Conservation (phyloP, 1,284 basidiomycete species). For the Pseudozyma sp. region DNA sequence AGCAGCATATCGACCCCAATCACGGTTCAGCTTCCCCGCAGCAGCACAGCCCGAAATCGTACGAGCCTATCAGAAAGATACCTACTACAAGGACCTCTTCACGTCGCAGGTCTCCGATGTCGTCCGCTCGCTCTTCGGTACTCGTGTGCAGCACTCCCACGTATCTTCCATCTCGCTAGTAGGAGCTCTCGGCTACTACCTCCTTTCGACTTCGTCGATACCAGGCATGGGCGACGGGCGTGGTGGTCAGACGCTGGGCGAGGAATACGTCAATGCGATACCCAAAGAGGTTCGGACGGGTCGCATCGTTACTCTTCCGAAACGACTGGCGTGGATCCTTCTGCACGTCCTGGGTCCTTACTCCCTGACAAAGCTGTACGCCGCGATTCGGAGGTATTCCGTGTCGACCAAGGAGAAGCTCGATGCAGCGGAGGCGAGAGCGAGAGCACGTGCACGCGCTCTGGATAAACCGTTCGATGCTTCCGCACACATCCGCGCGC, state of each 20-base stretch:
- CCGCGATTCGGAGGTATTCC: constrained; percentile 43
- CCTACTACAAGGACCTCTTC: constrained; percentile 68
- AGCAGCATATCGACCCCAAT: constrained; percentile 22
- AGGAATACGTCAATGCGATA: constrained; percentile 70
- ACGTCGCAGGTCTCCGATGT: constrained; percentile 67
- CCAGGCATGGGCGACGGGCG: constrained; percentile 28
- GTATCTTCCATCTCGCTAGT: constrained; percentile 62
- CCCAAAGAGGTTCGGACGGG: constrained; percentile 60
- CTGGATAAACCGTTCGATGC: constrained; percentile 14
- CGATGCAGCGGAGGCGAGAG: constrained; percentile 20
- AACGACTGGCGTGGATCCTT: constrained; percentile 60
- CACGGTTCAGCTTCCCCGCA: constrained; percentile 34
- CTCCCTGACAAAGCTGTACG: constrained; percentile 59
- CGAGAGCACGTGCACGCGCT: constrained; percentile 21
- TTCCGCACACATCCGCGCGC: background rate
- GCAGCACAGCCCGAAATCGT: constrained; percentile 50
- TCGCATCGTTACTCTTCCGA: constrained; percentile 51
- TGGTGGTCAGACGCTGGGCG: constrained; percentile 70
- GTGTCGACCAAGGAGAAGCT: constrained; percentile 12
- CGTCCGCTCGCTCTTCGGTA: constrained; percentile 65
- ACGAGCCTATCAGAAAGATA: constrained; percentile 48
- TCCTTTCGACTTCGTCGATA: constrained; percentile 60
- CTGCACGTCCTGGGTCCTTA: constrained; percentile 67
- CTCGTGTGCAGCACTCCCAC: constrained; percentile 66
- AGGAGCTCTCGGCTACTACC: constrained; percentile 67